These are phyloP conservation scores for Clavulina sp. DNA, from an alignment of 768 basidiomycete species.

Conservation along the genomic window DNA sequence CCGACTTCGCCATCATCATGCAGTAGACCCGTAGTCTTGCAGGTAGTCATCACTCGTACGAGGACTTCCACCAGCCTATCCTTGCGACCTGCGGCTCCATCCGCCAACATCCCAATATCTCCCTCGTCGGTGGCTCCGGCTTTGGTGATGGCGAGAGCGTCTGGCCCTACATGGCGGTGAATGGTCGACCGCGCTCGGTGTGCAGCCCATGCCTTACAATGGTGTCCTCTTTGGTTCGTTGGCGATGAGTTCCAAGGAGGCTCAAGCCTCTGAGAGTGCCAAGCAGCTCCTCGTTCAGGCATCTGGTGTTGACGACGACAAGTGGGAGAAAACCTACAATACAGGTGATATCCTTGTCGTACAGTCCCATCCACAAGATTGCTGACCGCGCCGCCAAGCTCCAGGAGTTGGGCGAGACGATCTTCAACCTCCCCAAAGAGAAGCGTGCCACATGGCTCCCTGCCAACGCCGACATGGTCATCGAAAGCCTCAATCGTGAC, in stretches of 20 bases:
- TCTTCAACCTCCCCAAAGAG: constrained; percentile 91
- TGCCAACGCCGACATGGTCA: constrained; percentile 66
- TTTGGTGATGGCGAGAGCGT: constrained; percentile 91
- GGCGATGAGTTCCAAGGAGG: constrained; percentile 98
- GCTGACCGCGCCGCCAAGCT: constrained; percentile 92
- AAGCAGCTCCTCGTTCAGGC: constrained; percentile 97
- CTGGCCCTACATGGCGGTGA: constrained; percentile 94
- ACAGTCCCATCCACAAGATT: constrained; percentile 93
- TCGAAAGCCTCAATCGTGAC: constrained; percentile 81
- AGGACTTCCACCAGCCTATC: constrained; percentile 96
- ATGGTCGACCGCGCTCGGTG: constrained; percentile 71
- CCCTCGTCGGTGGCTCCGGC: constrained; percentile 84
- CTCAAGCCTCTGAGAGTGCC: constrained; percentile 83
- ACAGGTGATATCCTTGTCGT: constrained; percentile 95
- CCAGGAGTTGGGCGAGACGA: constrained; percentile 91
- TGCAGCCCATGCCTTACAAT: constrained; percentile 96
- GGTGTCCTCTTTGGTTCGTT: constrained; percentile 92
- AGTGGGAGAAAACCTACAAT: constrained; percentile 89
- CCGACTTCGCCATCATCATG: constrained; percentile 90
- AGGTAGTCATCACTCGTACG: constrained; percentile 95
- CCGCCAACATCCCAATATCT: constrained; percentile 74
- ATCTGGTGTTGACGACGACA: constrained; percentile 68
- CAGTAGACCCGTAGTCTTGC: constrained; percentile 99
- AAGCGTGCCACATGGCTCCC: constrained; percentile 80
- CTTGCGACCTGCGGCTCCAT: constrained; percentile 79